A percentile compares a stretch with the other conserved stretches of the same genome.
These are phyloP conservation scores for Gossypium sturtianum DNA, from an alignment of 345 rosid species.

Conservation along the genomic window DNA sequence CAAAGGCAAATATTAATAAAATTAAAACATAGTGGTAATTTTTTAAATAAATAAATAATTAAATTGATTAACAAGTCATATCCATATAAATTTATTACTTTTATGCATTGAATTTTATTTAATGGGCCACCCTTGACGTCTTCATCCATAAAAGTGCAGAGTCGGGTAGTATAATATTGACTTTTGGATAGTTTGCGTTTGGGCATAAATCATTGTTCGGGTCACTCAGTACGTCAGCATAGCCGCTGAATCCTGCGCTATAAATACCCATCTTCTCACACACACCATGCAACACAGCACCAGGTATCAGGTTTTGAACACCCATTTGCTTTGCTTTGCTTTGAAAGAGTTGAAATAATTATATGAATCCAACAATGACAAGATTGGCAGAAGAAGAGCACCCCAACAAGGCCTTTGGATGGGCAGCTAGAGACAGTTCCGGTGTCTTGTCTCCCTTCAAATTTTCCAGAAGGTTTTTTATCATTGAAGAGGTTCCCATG, in stretches of 20 bases:
- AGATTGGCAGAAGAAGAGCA: constrained; percentile 22
- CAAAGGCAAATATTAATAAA: too few species aligned
- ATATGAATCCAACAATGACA: constrained; percentile 9
- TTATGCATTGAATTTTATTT: too few species aligned
- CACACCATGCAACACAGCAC: background rate
- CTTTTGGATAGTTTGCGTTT: too few species aligned
- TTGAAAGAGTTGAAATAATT: background rate
- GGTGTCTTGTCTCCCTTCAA: constrained; percentile 44
- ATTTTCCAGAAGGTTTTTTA: constrained; percentile 35
- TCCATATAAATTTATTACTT: too few species aligned
- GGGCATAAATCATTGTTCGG: too few species aligned
- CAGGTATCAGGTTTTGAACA: background rate
- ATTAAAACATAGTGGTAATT: too few species aligned
- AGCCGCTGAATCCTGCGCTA: background rate
- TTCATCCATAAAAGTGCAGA: too few species aligned
- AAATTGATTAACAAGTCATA: too few species aligned
- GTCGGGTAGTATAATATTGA: too few species aligned
- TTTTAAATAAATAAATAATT: too few species aligned
- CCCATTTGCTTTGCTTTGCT: background rate
- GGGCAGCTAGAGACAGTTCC: constrained; percentile 43
- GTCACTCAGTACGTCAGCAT: background rate
- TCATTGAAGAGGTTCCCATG: background rate
- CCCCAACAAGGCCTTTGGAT: constrained; percentile 33
- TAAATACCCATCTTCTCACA: background rate
- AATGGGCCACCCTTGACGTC: too few species aligned